Percentiles rank a stretch among this genome's conserved stretches.
Conservation (phyloP, 257 asterid genomes). For the Penstemon eatonii region DNA sequence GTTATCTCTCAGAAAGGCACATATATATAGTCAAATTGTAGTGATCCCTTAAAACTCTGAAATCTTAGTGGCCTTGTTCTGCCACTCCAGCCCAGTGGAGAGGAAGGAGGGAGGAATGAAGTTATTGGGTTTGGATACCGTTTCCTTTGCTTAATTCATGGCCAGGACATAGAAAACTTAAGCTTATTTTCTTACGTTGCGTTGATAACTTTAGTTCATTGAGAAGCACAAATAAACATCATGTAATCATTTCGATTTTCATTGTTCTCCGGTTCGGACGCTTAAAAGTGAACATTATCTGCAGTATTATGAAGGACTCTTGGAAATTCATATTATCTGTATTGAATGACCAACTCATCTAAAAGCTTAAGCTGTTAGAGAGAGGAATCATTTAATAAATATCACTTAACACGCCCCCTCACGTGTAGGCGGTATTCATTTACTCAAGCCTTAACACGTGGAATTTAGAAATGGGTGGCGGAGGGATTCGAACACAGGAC, state of each 20-base stretch:
- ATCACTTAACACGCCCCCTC: too few species aligned
- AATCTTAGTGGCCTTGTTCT: too few species aligned
- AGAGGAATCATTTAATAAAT: too few species aligned
- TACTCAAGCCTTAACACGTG: too few species aligned
- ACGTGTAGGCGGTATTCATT: too few species aligned
- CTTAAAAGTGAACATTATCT: constrained; percentile 5
- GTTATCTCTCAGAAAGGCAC: background rate
- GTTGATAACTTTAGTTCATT: background rate
- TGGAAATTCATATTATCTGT: background rate
- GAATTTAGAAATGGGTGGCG: too few species aligned
- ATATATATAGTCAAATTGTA: background rate
- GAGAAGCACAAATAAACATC: constrained; percentile 5
- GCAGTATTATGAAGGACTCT: background rate
- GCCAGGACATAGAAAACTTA: background rate
- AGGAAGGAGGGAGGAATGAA: background rate
- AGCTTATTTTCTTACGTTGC: background rate
- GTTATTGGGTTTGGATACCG: background rate
- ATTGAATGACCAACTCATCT: too few species aligned
- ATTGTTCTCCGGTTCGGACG: constrained; percentile 13
- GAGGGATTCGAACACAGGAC: too few species aligned
- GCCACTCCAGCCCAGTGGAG: too few species aligned
- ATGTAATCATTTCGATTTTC: constrained; percentile 19
- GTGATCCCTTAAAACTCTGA: background rate
- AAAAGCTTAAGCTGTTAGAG: too few species aligned
- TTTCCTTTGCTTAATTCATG: background rate